These are phyloP conservation scores for Linum trigynum DNA, from an alignment of 345 rosid species.

Conservation along the genomic window DNA sequence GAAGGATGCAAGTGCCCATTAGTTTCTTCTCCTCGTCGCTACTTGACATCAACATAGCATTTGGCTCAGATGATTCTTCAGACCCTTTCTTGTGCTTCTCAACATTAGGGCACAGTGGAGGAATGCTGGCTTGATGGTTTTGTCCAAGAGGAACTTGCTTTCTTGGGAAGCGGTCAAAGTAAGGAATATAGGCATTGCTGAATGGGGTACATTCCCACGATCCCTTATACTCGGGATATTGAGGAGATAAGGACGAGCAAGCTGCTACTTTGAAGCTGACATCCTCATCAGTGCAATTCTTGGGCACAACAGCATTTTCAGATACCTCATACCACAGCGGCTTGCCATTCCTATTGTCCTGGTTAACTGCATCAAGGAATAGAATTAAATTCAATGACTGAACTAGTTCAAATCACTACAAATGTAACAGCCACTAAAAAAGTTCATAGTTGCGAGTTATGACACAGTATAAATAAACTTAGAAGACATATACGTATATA, in stretches of 20 bases:
- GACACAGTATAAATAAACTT: background rate
- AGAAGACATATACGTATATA: background rate
- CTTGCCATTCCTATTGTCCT: constrained; percentile 18
- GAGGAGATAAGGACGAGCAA: constrained; percentile 25
- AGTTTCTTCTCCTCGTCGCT: constrained; percentile 22
- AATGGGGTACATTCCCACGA: constrained; percentile 14
- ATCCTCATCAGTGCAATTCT: constrained; percentile 29
- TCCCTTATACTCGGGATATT: constrained; percentile 20
- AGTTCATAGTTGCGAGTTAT: background rate
- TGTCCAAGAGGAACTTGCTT: constrained; percentile 22
- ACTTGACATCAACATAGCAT: background rate
- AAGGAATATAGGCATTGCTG: background rate
- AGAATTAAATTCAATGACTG: background rate
- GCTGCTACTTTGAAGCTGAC: constrained; percentile 12
- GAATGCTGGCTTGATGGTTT: constrained; percentile 21
- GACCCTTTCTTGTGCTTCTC: constrained; percentile 13
- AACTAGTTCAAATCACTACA: background rate
- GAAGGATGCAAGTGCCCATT: constrained; percentile 49
- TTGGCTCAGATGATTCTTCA: constrained; percentile 9
- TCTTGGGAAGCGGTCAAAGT: constrained; percentile 8
- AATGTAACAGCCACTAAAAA: background rate
- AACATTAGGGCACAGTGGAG: constrained; percentile 8
- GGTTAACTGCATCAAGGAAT: constrained; percentile 15
- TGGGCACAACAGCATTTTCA: constrained; percentile 24
- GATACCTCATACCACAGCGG: constrained; percentile 19